A percentile compares a stretch with the other conserved stretches of the same genome.
phyloP scores from a whole-genome alignment of 2,329 filamentous ascomycete genomes.

The Blumeria hordei region DNA sequence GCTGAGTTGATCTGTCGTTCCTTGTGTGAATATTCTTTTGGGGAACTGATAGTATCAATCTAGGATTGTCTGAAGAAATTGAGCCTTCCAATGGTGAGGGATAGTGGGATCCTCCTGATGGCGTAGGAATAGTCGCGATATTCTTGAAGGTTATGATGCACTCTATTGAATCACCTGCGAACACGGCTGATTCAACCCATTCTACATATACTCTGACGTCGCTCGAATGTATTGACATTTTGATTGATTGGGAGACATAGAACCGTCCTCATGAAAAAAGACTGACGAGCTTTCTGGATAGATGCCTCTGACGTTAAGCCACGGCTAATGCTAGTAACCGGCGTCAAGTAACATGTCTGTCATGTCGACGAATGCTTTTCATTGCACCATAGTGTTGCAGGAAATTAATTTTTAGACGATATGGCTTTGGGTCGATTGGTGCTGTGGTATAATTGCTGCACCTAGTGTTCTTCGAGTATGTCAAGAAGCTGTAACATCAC shows the following conservation, averaged over 20 bases:
- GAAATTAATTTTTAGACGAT: no score
- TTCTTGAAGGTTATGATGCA: slow-evolving; percentile 96
- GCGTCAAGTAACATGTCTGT: no score
- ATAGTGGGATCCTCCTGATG: slow-evolving; percentile 9
- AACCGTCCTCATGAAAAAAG: not conserved
- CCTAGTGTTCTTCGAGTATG: no score
- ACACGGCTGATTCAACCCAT: slow-evolving; percentile 86
- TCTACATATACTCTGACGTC: slow-evolving; percentile 90
- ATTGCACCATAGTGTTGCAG: no score
- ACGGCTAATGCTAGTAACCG: no score
- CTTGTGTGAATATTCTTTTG: slow-evolving; percentile 20
- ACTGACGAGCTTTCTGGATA: not conserved
- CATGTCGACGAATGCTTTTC: no score
- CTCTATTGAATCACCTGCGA: slow-evolving; percentile 85
- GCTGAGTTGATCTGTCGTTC: slow-evolving; percentile 21
- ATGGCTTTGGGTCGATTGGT: no score
- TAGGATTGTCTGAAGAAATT: slow-evolving; percentile 10
- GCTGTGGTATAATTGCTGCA: no score
- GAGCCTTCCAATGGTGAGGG: slow-evolving; percentile 9
- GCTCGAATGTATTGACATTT: slow-evolving; percentile 23
- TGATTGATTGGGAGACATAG: slow-evolving; percentile 3
- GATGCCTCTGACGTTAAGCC: no score
- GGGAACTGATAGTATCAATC: slow-evolving; percentile 12
- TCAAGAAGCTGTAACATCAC: no score
- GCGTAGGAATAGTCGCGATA: slow-evolving; percentile 19